Base-by-base conservation (phyloP, 176 grass and related monocot species). In the Oryza longistaminata region DNA sequence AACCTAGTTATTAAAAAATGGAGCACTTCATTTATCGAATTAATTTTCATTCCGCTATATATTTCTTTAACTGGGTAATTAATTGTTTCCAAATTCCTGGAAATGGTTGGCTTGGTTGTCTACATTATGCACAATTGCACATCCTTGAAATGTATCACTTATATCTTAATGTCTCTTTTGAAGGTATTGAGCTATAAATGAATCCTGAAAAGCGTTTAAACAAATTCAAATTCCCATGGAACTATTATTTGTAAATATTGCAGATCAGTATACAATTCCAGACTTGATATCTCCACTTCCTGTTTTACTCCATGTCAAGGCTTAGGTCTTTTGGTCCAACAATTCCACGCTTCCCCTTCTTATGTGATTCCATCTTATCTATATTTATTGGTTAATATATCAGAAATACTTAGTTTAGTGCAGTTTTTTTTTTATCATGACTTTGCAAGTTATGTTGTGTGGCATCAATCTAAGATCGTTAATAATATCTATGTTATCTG, bases 401-500 rank as follows among this genome's bases (percentile, higher is more conserved):
- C 40, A 26, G 12, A 45, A 74, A 7, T 74, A 6, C 17, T 49
- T 50, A 19, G 13, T 24, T 49, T 50, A 29, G 6, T 34, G 27
- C 22, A 19, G 1, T 40, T 40, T 9, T 50, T 68, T n/a, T 73
- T 69, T 81, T 6, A 81, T 80, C 11, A 34, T 29, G 44, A 52
- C 11, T 80, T 52, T 64, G n/a, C 73, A 80, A 69, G 35, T 82
- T 64, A 37, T 43, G 46, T 79, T 73, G 24, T 83, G 67, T 8
- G 1, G 6, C 46, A 83, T 79, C 44, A 58, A 1, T 31, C 16
- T 60, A 67, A 42, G 43, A 52, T 70, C 11, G 3, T 45, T 73
- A 31, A 14, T 73, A 83, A 66, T 73, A 21, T 21, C 61, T 37
- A 29, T 76, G 60, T 70, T 85, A 24, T 89, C 48, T 84, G 48